A percentile compares a stretch with the other conserved stretches of the same genome.
phyloP scores from a whole-genome alignment of 192 early-diverging fungal species.

The Oehlia diaphana region DNA sequence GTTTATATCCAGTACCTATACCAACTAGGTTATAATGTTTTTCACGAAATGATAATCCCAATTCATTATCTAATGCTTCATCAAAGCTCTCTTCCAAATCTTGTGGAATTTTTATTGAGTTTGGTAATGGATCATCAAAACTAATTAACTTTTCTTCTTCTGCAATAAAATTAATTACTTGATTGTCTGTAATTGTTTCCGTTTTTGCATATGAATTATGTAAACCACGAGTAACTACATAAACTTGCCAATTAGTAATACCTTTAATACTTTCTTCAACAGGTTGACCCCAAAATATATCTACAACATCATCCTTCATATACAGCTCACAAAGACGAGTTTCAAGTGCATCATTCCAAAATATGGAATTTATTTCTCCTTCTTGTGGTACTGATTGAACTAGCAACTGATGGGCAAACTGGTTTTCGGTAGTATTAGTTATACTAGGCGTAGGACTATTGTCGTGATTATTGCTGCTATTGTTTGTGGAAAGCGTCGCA shows the following conservation, averaged over 20 bases:
- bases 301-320: slow-evolving; percentile 12
- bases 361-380: too few relatives aligned
- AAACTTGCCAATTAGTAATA: background rate
- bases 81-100: background rate
- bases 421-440: too few relatives aligned
- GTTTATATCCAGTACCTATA: background rate
- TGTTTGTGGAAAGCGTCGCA: too few relatives aligned
- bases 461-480: too few relatives aligned
- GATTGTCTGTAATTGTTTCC: background rate
- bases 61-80: slow-evolving; percentile 3
- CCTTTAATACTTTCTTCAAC: background rate
- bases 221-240: slow-evolving; percentile 1
- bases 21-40: background rate
- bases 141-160: background rate
- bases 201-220: too few relatives aligned
- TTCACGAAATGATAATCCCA: slow-evolving; percentile 7
- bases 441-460: too few relatives aligned
- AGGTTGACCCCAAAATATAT: slow-evolving; percentile 13
- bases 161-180: slow-evolving; percentile 16
- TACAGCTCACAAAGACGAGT: slow-evolving; percentile 15
- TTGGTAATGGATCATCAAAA: background rate
- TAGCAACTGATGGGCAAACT: too few relatives aligned
- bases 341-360: slow-evolving; percentile 7
- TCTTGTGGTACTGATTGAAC: too few relatives aligned
- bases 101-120: background rate